A percentile compares a stretch with the other conserved stretches of the same genome.
These are phyloP conservation scores for Xylaria grammica DNA, from an alignment of 495 filamentous ascomycete genomes.

Conservation along the genomic window DNA sequence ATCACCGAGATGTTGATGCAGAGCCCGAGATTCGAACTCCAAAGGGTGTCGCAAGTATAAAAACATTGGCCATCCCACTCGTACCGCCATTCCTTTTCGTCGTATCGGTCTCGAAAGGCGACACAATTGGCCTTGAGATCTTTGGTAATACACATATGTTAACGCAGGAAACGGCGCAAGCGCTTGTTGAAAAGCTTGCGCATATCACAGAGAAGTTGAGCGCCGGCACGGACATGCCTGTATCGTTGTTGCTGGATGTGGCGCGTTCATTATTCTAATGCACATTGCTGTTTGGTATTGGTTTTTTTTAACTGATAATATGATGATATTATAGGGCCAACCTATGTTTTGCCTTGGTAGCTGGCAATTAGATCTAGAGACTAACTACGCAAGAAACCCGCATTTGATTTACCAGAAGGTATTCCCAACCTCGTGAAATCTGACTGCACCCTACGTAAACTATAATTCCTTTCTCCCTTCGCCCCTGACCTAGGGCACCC, in stretches of 20 bases:
- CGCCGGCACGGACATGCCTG: background rate
- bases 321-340: too few species aligned
- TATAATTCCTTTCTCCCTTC: too few species aligned
- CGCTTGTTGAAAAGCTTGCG: background rate
- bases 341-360: too few species aligned
- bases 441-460: too few species aligned
- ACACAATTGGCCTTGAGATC: background rate
- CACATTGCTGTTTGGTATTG: background rate
- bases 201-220: background rate
- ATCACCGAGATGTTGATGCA: constrained; percentile 8
- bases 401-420: too few species aligned
- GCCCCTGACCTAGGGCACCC: too few species aligned
- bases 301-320: too few species aligned
- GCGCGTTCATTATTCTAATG: background rate
- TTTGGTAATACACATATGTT: constrained; percentile 7
- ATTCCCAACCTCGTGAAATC: too few species aligned
- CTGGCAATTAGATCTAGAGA: too few species aligned
- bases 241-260: background rate
- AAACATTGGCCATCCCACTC: background rate
- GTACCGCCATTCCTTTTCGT: constrained; percentile 3
- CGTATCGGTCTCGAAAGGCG: background rate
- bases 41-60: background rate
- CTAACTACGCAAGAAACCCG: too few species aligned
- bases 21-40: constrained; percentile 8
- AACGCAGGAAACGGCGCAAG: constrained; percentile 3